phyloP scores from a whole-genome alignment of 148 eudicot species.

The Amaranthus palmeri region DNA sequence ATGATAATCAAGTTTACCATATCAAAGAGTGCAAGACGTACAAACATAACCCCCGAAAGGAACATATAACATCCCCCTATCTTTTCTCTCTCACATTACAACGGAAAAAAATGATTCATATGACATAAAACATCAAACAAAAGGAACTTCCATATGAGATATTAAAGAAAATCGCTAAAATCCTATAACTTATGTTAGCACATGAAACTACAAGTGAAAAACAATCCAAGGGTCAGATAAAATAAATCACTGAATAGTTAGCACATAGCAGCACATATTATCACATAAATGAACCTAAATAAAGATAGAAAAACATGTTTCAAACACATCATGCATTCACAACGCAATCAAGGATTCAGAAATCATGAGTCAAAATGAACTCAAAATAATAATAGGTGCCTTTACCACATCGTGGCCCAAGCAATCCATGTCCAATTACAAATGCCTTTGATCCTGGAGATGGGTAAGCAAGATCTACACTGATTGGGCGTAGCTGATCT shows the following conservation, averaged over 20 bases:
- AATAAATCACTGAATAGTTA: not conserved
- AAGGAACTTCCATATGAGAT: not conserved
- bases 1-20: not conserved
- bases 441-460: conserved; percentile 72
- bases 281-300: not conserved
- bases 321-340: not conserved
- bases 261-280: not conserved
- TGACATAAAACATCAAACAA: not conserved
- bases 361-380: not conserved
- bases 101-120: not conserved
- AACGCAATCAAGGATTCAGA: not conserved
- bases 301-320: not conserved
- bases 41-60: not conserved
- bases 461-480: conserved; percentile 53
- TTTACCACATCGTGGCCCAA: conserved; percentile 93
- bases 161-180: not conserved
- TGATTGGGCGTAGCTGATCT: conserved; percentile 56
- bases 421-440: conserved; percentile 87
- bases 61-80: not conserved
- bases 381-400: conserved; percentile 1
- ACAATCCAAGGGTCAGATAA: not conserved
- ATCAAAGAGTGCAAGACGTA: not conserved
- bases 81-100: not conserved
- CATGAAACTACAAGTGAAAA: not conserved
- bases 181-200: not conserved